phyloP scores from a whole-genome alignment of 306 rosid species.

The Corylus heterophylla region DNA sequence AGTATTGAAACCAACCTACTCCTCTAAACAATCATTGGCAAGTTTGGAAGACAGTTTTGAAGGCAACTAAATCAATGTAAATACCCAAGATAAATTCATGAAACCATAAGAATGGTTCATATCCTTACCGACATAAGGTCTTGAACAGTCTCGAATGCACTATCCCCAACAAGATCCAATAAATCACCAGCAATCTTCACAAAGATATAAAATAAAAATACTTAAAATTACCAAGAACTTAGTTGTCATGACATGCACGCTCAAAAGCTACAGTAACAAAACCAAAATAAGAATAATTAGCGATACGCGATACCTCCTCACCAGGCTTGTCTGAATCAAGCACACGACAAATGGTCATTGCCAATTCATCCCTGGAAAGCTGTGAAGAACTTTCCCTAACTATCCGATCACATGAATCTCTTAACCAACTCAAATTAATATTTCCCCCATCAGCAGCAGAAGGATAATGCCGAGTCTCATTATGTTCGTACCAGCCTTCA shows the following conservation, averaged over 20 bases:
- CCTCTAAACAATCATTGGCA: neutral
- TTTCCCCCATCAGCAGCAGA: conserved; percentile 37
- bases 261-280: conserved; percentile 1
- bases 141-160: conserved; percentile 90
- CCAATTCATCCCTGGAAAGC: conserved; percentile 79
- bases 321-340: conserved; percentile 90
- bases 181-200: conserved; percentile 87
- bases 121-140: conserved; percentile 72
- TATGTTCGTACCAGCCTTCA: conserved; percentile 39
- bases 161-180: conserved; percentile 90
- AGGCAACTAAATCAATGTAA: neutral
- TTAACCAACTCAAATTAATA: conserved; percentile 68
- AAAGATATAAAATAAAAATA: conserved; percentile 20
- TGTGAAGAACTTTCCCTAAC: conserved; percentile 42
- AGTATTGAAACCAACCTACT: neutral
- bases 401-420: conserved; percentile 76
- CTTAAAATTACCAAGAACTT: conserved; percentile 27
- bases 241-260: neutral
- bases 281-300: conserved; percentile 17
- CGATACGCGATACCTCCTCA: conserved; percentile 82
- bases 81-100: neutral
- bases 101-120: conserved; percentile 10
- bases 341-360: conserved; percentile 91
- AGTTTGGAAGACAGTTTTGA: neutral
- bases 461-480: conserved; percentile 17